Percentiles rank a stretch among this genome's conserved stretches.
Conservation (phyloP, 371 early-diverging fungal genomes). For the Rhizopus arrhizus region DNA sequence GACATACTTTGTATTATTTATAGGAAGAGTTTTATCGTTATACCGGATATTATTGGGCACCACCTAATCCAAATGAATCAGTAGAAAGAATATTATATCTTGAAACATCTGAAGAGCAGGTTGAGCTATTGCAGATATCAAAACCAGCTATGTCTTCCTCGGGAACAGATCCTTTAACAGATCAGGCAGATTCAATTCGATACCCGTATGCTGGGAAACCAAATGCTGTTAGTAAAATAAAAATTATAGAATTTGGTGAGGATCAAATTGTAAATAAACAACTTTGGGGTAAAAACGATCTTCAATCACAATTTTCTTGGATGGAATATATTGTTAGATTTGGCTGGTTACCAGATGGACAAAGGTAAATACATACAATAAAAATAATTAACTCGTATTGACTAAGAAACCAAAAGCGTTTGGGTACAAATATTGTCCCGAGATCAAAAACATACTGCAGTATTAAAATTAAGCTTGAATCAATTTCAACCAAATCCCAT, state of each 20-base stretch:
- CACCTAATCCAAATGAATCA: slow-evolving; percentile 29
- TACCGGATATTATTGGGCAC: slow-evolving; percentile 68
- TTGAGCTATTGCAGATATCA: slow-evolving; percentile 59
- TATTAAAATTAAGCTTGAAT: slow-evolving; percentile 31
- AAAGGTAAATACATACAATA: slow-evolving; percentile 42
- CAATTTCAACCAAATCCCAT: slow-evolving; percentile 36
- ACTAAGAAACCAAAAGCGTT: slow-evolving; percentile 37
- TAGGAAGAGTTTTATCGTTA: slow-evolving; percentile 76
- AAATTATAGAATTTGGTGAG: slow-evolving; percentile 59
- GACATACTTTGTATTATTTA: background rate
- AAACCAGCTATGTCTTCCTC: slow-evolving; percentile 30
- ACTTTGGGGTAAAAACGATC: slow-evolving; percentile 40
- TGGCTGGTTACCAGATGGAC: slow-evolving; percentile 72
- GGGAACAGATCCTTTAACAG: background rate
- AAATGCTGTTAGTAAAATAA: slow-evolving; percentile 62
- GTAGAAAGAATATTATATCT: slow-evolving; percentile 58
- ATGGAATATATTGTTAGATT: slow-evolving; percentile 76
- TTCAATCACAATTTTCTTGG: slow-evolving; percentile 69
- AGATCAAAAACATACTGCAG: slow-evolving; percentile 59
- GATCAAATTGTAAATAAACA: slow-evolving; percentile 43
- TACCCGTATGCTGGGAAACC: slow-evolving; percentile 71
- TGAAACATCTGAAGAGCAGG: slow-evolving; percentile 65
- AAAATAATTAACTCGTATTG: too few species aligned
- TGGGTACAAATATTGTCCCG: slow-evolving; percentile 76
- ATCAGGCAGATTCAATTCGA: slow-evolving; percentile 24